phyloP scores from a whole-genome alignment of 2,329 filamentous ascomycete genomes.

The Chaetomiaceae sp. region DNA sequence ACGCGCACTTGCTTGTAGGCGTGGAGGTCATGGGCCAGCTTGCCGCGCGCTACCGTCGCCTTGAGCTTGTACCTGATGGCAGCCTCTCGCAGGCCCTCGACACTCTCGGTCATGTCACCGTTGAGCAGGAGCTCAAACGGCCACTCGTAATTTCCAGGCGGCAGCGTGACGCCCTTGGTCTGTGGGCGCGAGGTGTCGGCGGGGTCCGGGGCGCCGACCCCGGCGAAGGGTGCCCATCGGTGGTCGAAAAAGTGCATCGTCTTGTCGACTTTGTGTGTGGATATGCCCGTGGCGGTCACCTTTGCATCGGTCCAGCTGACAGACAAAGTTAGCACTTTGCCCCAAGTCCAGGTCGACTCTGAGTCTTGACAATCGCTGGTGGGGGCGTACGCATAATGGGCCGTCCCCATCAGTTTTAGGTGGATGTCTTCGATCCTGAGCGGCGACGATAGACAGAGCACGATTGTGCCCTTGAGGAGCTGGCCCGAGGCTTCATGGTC shows the following conservation, averaged over 20 bases:
- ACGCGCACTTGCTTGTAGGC: slow-evolving; percentile 74
- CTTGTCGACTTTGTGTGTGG: slow-evolving; percentile 55
- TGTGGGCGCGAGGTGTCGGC: slow-evolving; percentile 26
- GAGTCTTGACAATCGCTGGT: neutral
- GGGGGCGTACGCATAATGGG: slow-evolving; percentile 56
- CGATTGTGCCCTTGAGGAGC: slow-evolving; percentile 66
- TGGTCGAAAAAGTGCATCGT: slow-evolving; percentile 60
- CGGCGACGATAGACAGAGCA: slow-evolving; percentile 65
- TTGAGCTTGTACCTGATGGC: slow-evolving; percentile 89
- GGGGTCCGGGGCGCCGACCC: slow-evolving; percentile 27
- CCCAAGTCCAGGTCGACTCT: neutral
- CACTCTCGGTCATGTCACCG: slow-evolving; percentile 72
- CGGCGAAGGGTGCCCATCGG: slow-evolving; percentile 63
- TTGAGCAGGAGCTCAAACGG: slow-evolving; percentile 72
- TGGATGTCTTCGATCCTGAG: slow-evolving; percentile 70
- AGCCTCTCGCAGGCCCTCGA: slow-evolving; percentile 82
- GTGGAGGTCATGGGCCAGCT: slow-evolving; percentile 81
- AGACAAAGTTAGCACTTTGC: slow-evolving; percentile 18
- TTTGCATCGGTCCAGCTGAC: slow-evolving; percentile 48
- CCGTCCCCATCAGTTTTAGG: slow-evolving; percentile 64
- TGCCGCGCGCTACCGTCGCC: slow-evolving; percentile 80
- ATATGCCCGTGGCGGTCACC: slow-evolving; percentile 53
- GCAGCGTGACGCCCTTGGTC: slow-evolving; percentile 55
- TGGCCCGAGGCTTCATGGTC: slow-evolving; percentile 73
- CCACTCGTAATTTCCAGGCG: slow-evolving; percentile 77